A percentile compares a stretch with the other conserved stretches of the same genome.
Conservation (phyloP, 495 filamentous ascomycete species). For the Ramalina intermedia region DNA sequence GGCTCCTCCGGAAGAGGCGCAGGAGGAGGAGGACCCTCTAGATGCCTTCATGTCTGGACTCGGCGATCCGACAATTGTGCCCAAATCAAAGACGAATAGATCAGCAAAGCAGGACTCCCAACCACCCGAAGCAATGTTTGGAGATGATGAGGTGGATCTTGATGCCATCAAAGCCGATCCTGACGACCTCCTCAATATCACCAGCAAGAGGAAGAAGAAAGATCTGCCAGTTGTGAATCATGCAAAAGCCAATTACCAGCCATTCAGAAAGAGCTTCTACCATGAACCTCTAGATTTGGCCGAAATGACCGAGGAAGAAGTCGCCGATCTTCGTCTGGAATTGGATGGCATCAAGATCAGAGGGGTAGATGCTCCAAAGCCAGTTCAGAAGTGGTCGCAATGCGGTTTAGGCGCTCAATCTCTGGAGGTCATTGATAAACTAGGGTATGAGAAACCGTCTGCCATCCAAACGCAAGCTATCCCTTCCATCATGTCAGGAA, state of each 20-base stretch:
- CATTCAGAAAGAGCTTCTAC: constrained; percentile 89
- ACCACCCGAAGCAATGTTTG: constrained; percentile 73
- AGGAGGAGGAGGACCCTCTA: constrained; percentile 77
- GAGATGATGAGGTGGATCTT: constrained; percentile 64
- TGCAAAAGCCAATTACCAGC: constrained; percentile 65
- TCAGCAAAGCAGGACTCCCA: constrained; percentile 35
- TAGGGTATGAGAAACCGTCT: constrained; percentile 81
- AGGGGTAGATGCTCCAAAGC: constrained; percentile 76
- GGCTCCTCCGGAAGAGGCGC: constrained; percentile 27
- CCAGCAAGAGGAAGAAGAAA: constrained; percentile 91
- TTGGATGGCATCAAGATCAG: constrained; percentile 89
- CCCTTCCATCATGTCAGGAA: constrained; percentile 88
- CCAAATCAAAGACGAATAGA: constrained; percentile 24
- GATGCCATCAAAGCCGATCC: constrained; percentile 55
- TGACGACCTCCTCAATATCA: constrained; percentile 74
- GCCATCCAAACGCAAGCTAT: constrained; percentile 92
- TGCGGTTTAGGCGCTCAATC: constrained; percentile 79
- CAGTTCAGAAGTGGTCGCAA: constrained; percentile 92
- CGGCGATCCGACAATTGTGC: constrained; percentile 34
- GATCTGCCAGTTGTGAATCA: constrained; percentile 82
- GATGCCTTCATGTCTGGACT: constrained; percentile 92
- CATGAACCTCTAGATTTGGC: constrained; percentile 72
- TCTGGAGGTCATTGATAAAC: constrained; percentile 67
- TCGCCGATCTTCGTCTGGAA: constrained; percentile 66
- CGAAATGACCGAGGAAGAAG: constrained; percentile 75